These are phyloP conservation scores for Aspergillus sp. DNA, from an alignment of 2,329 filamentous ascomycete species.

Conservation along the genomic window DNA sequence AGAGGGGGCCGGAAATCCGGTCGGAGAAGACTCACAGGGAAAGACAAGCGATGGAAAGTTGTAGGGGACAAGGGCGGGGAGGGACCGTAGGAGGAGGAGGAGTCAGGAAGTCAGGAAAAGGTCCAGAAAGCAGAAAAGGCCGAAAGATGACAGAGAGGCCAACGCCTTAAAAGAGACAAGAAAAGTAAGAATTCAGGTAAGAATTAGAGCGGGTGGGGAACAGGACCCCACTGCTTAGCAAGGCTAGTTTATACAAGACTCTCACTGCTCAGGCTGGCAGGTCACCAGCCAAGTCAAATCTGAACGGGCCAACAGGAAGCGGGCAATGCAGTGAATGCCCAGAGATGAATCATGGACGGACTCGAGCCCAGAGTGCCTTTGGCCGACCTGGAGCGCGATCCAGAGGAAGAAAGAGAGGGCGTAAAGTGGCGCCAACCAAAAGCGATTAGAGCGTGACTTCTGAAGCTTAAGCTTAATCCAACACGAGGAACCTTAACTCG, in stretches of 20 bases:
- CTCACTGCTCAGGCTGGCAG: no score
- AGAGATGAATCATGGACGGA: not conserved
- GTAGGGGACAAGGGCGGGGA: constrained; percentile 7
- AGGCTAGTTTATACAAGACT: not conserved
- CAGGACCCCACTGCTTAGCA: constrained; percentile 5
- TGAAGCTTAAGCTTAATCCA: constrained; percentile 47
- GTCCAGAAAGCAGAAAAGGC: constrained; percentile 9
- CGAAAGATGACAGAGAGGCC: not conserved
- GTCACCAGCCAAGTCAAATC: no score
- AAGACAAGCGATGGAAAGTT: not conserved
- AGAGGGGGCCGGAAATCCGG: not conserved
- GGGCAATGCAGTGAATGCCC: no score
- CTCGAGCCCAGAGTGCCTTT: not conserved
- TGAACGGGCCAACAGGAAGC: no score
- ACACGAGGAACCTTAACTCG: constrained; percentile 42
- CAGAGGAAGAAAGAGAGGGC: not conserved
- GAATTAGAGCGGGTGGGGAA: constrained; percentile 3
- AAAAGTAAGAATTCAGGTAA: not conserved
- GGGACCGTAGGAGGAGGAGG: constrained; percentile 11
- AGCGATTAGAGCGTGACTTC: constrained; percentile 33
- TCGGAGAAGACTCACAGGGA: not conserved
- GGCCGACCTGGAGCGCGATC: not conserved
- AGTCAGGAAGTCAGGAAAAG: not conserved
- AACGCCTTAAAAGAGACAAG: not conserved
- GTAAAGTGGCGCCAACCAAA: constrained; percentile 17